phyloP scores from a whole-genome alignment of 2,329 filamentous ascomycete genomes.

The Trichoderma sp. region DNA sequence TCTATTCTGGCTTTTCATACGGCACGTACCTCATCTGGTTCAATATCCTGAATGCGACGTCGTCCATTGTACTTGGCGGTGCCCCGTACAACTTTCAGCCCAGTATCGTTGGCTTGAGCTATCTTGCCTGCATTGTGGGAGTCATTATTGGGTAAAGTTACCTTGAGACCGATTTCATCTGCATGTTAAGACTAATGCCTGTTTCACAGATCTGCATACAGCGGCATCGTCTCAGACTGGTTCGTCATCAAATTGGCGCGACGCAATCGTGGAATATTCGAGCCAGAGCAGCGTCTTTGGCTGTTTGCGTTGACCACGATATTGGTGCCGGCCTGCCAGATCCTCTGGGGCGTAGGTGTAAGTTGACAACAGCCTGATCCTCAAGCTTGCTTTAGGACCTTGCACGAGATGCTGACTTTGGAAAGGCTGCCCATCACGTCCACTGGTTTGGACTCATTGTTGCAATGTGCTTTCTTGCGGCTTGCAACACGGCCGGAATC shows the following conservation, averaged over 20 bases:
- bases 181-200: background rate
- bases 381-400: background rate
- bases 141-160: conserved; percentile 37
- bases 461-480: conserved; percentile 45
- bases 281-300: conserved; percentile 50
- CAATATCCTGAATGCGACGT: conserved; percentile 50
- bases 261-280: conserved; percentile 47
- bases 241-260: conserved; percentile 46
- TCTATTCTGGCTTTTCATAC: conserved; percentile 49
- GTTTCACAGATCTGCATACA: conserved; percentile 28
- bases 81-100: conserved; percentile 46
- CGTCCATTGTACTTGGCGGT: conserved; percentile 45
- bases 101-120: conserved; percentile 46
- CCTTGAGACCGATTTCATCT: background rate
- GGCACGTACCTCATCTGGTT: conserved; percentile 49
- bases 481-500: conserved; percentile 42
- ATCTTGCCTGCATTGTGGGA: conserved; percentile 44
- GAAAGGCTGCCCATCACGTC: conserved; percentile 40
- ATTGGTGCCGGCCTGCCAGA: conserved; percentile 37
- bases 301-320: conserved; percentile 41
- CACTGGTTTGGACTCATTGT: conserved; percentile 50
- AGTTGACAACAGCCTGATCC: background rate
- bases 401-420: background rate
- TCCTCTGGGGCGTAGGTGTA: conserved; percentile 43
- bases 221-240: conserved; percentile 37